A percentile compares a stretch with the other conserved stretches of the same genome.
phyloP scores from a whole-genome alignment of 2,329 filamentous ascomycete species.

The Fusarium sp. region DNA sequence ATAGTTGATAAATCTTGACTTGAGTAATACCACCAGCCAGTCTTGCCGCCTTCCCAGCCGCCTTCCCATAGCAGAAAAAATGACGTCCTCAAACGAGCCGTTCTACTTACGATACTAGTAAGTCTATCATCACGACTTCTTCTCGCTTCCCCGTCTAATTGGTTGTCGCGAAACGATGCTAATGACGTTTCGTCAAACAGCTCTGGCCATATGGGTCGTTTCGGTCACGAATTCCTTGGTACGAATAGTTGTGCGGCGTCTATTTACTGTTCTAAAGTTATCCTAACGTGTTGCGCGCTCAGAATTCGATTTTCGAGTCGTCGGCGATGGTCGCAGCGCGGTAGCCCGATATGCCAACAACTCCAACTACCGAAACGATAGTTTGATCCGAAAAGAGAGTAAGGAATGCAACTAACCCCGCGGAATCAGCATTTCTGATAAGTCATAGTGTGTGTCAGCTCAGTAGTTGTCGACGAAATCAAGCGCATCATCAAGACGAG shows the following conservation, averaged over 20 bases:
- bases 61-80: constrained; percentile 51
- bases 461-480: constrained; percentile 89
- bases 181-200: constrained; percentile 57
- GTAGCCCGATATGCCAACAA: constrained; percentile 98
- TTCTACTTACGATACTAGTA: constrained; percentile 99
- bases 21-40: neutral
- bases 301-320: constrained; percentile 97
- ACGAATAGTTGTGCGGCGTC: constrained; percentile 6
- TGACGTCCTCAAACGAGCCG: constrained; percentile 77
- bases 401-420: constrained; percentile 51
- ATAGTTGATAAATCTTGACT: constrained; percentile 10
- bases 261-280: neutral
- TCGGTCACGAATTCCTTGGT: constrained; percentile 99
- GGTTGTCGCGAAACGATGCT: constrained; percentile 5
- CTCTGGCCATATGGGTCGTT: constrained; percentile 96
- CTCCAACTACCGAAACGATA: constrained; percentile 99
- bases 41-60: neutral
- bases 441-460: constrained; percentile 89
- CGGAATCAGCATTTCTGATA: constrained; percentile 12
- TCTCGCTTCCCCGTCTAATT: neutral
- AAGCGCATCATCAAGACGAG: constrained; percentile 97
- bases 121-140: constrained; percentile 46
- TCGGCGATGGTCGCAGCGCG: constrained; percentile 92
- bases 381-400: constrained; percentile 99
- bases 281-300: constrained; percentile 20